phyloP scores from a whole-genome alignment of 139 green algal genomes.

The Yamagishiella unicocca region DNA sequence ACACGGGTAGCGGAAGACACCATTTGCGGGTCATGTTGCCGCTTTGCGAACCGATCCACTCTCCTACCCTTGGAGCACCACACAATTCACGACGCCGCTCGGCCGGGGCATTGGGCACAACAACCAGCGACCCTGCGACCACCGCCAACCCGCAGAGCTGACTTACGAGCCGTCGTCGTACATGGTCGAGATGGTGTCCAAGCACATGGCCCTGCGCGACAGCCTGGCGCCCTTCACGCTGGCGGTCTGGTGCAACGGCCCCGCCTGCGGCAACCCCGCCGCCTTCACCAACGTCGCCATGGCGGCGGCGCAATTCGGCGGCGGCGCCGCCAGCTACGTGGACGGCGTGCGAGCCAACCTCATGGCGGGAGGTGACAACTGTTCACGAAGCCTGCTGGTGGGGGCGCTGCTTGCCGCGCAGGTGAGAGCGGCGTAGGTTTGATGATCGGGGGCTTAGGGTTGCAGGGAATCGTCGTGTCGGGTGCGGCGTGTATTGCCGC shows the following conservation, averaged over 20 bases:
- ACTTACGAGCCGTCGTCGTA: constrained; percentile 42
- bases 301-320: constrained; percentile 35
- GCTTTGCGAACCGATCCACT: too few species aligned
- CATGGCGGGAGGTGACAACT: constrained; percentile 73
- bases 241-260: constrained; percentile 55
- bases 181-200: constrained; percentile 58
- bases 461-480: not conserved
- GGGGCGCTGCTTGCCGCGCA: constrained; percentile 62
- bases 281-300: constrained; percentile 59
- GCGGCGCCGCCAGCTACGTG: constrained; percentile 46
- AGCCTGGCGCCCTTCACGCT: constrained; percentile 47
- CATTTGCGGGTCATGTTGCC: too few species aligned
- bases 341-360: constrained; percentile 71
- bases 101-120: too few species aligned
- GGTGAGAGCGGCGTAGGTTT: not conserved
- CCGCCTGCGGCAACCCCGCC: constrained; percentile 57
- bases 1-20: too few species aligned
- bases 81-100: too few species aligned
- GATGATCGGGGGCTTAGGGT: not conserved
- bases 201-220: constrained; percentile 50
- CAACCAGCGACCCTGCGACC: too few species aligned
- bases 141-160: constrained; percentile 52
- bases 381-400: constrained; percentile 51
- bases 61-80: too few species aligned
- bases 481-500: not conserved